Percentiles rank a stretch among this genome's conserved stretches.
These are phyloP conservation scores for Fusarium pseudograminearum DNA, from an alignment of 2,329 filamentous ascomycete species.

Conservation along the genomic window DNA sequence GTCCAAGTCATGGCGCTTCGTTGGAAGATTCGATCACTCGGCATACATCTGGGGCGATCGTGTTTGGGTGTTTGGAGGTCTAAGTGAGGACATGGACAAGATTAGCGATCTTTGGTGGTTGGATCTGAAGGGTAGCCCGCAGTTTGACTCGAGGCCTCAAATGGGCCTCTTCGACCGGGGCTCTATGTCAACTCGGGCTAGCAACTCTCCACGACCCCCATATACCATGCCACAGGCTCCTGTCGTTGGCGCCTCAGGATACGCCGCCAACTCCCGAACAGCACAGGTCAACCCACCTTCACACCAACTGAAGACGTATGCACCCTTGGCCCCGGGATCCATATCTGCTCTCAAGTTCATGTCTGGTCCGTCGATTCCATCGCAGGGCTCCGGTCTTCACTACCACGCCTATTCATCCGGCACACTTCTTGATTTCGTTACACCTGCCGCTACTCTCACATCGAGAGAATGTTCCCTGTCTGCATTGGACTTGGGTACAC, in stretches of 20 bases:
- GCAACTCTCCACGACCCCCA: conserved; percentile 64
- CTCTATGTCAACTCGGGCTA: conserved; percentile 55
- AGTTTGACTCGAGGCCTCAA: conserved; percentile 78
- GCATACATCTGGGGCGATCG: conserved; percentile 92
- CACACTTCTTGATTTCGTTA: conserved; percentile 92
- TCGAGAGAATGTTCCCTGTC: conserved; percentile 91
- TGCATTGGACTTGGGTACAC: conserved; percentile 84
- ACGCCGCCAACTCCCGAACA: conserved; percentile 75
- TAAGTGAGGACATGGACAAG: conserved; percentile 97
- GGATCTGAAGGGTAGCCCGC: conserved; percentile 89
- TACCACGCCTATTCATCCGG: conserved; percentile 96
- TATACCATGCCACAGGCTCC: conserved; percentile 64
- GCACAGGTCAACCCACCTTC: conserved; percentile 75
- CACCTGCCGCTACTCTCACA: conserved; percentile 87
- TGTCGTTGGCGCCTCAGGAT: conserved; percentile 70
- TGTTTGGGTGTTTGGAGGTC: conserved; percentile 95
- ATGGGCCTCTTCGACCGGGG: conserved; percentile 65
- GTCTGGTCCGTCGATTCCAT: conserved; percentile 82
- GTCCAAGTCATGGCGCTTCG: conserved; percentile 96
- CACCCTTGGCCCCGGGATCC: conserved; percentile 86
- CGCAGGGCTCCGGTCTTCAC: conserved; percentile 90
- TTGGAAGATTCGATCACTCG: conserved; percentile 93
- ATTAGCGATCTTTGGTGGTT: conserved; percentile 97
- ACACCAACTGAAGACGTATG: conserved; percentile 76
- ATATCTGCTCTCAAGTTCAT: conserved; percentile 93